These are phyloP conservation scores for Penicillium sp. DNA, from an alignment of 2,329 filamentous ascomycete genomes.

Conservation along the genomic window DNA sequence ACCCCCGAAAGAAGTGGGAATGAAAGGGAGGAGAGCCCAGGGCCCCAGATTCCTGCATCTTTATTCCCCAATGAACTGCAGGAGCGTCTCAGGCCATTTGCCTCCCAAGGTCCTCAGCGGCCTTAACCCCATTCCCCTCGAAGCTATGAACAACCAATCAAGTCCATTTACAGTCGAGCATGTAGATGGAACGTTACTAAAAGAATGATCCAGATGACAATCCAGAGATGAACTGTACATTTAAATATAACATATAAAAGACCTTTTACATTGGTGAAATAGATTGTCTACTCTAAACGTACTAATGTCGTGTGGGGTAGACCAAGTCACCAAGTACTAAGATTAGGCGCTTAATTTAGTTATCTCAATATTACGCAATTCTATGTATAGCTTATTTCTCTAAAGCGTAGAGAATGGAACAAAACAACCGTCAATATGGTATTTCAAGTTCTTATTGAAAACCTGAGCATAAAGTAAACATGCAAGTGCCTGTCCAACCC, in stretches of 20 bases:
- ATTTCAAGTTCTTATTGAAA: no score
- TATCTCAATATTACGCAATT: background rate
- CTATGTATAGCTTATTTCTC: background rate
- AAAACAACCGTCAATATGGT: no score
- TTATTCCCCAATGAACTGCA: background rate
- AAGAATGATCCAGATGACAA: background rate
- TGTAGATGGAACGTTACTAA: background rate
- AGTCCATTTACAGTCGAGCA: background rate
- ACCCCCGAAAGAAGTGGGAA: background rate
- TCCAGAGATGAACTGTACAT: background rate
- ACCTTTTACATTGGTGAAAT: background rate
- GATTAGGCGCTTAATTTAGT: background rate
- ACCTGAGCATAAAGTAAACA: no score
- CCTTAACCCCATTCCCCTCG: background rate
- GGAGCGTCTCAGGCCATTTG: background rate
- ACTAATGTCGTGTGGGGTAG: background rate
- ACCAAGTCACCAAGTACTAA: background rate
- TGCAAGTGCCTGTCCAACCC: background rate
- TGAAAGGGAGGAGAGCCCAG: background rate
- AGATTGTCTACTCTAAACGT: background rate
- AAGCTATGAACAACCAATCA: background rate
- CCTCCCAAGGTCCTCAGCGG: slow-evolving; percentile 1
- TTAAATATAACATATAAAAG: background rate
- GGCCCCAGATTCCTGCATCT: background rate
- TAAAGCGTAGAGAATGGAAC: background rate